Evolutionary conservation across 2,329 filamentous ascomycete genomes (phyloP).

Genomic region (Alternaria sp.): DNA sequence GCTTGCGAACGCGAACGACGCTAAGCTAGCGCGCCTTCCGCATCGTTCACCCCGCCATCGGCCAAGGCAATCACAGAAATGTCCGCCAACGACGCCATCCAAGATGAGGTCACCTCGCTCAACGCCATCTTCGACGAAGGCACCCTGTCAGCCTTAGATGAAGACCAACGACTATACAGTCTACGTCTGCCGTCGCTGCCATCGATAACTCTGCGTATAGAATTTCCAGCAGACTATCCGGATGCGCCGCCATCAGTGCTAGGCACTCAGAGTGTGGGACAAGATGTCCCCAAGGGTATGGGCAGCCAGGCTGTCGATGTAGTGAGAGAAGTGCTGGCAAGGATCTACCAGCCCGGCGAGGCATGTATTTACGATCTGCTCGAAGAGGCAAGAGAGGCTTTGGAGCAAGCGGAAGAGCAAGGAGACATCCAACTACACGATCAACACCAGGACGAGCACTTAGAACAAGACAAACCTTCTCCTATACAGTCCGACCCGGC

Average conservation of each 20-base stretch:
- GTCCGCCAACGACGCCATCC: constrained; percentile 54
- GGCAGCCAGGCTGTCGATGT: constrained; percentile 73
- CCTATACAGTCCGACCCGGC: constrained; percentile 8
- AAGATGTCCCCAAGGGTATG: constrained; percentile 70
- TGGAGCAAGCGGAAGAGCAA: constrained; percentile 56
- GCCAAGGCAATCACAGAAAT: constrained; percentile 25
- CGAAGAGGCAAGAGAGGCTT: constrained; percentile 63
- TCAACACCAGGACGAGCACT: constrained; percentile 13
- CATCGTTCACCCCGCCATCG: constrained; percentile 17
- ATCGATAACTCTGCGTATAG: constrained; percentile 61
- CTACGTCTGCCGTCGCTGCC: constrained; percentile 71
- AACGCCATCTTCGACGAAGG: constrained; percentile 81
- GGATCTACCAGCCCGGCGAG: constrained; percentile 73
- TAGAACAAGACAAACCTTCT: constrained; percentile 4
- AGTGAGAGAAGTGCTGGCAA: constrained; percentile 69
- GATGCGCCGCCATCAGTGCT: constrained; percentile 73
- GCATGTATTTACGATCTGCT: constrained; percentile 93
- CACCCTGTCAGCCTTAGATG: constrained; percentile 57
- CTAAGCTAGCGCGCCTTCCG: constrained; percentile 18
- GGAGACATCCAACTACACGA: constrained; percentile 35
- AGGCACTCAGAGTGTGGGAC: constrained; percentile 79
- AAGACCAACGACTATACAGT: constrained; percentile 42
- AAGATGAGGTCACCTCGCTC: constrained; percentile 79
- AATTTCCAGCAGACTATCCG: constrained; percentile 78
- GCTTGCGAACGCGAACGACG: constrained; percentile 7